Base-by-base conservation (phyloP, 371 early-diverging fungal species). In the Mucor saturninus region DNA sequence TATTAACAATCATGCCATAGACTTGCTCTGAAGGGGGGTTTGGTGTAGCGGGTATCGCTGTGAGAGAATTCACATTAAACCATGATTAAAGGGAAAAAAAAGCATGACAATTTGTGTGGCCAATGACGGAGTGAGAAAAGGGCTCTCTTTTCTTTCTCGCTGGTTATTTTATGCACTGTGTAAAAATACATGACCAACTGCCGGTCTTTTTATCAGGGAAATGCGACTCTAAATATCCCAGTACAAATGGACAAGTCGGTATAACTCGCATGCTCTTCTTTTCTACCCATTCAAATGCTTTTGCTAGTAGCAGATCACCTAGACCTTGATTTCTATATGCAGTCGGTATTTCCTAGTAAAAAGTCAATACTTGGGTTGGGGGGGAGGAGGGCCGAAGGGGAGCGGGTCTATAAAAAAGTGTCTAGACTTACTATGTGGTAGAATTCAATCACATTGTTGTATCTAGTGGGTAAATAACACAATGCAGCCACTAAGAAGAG, bases 221-320 rank as follows among this genome's bases (percentile, higher is more conserved):
- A 51, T 29, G 61, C 39, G 56, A 30, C 46, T 63, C 63, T 40
- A 68, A 40, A 46, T 68, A 68, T 55, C 59, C 53, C 45, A 50
- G 54, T 11, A 71, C 71, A 67, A 71, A 71, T 6, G 67, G 66
- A 64, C 71, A 71, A 21, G 67, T 67, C 52, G 71, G 71, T 56
- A 71, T 61, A 39, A 71, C 67, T 21, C 52, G 29, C 38, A 62
- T 21, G 10, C 64, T 57, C 48, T 62, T 45, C 28, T 53, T 57
- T 38, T 71, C 52, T 39, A 61, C 64, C 71, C 71, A 71, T 66
- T 61, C 67, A 55, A 71, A 71, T 52, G 71, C 71, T 45, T 54
- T 40, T 13, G 46, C 52, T 49, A 67, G 56, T 67, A 71, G 57
- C 21, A 62, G 54, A n/a, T 71, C 71, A 46, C 71, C 71, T 54